Base-by-base conservation (phyloP, 2,329 filamentous ascomycete genomes). In the Pleomassaria siparia region DNA sequence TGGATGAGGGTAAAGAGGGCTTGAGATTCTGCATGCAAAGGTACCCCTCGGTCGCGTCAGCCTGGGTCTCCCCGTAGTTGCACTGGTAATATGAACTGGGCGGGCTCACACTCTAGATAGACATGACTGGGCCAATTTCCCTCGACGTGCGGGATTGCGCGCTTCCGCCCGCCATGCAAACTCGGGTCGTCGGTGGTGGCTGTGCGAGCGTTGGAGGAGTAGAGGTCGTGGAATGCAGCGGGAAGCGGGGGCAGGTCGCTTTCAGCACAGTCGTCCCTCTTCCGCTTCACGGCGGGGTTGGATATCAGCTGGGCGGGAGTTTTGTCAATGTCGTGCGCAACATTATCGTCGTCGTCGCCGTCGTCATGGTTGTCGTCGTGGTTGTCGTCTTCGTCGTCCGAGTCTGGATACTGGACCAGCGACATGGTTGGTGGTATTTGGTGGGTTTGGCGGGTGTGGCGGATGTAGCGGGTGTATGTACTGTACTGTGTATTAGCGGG, bases 41-140 rank as follows among this genome's bases (percentile, higher is more conserved):
- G 70, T 47, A 69, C 54, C 70, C 70, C 70, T 72, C 62, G 56
- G 55, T 52, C 49, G 55, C 50, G 62, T 69, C 61, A 70, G 64
- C 50, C 43, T 8, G 4, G 26, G 11, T 25, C 28, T 18, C n/a
- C 12, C 5, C 11, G 11, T 40, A 2, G n/a, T 26, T 9, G 3
- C 30, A 16, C 6, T 22, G 5, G n/a, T 21, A 16, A 16, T 35
- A 4, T 32, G n/a, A n/a, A 25, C 12, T 42, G 43, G 37, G 43
- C 46, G 53, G n/a, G 76, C 84, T 73, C 78, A 95, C 94, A 99
- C 75, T 97, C 92, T 47, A 96, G 77, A 69, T 95, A 97, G 37
- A 97, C 68, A 72, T 97, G 92, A 26, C 86, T 90, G 1, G 92
- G 90, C 94, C 94, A 99, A 69, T 91, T 89, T 50, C 94, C 94